Base-by-base conservation (phyloP, 2,329 filamentous ascomycete species). In the Penicillium sp. region DNA sequence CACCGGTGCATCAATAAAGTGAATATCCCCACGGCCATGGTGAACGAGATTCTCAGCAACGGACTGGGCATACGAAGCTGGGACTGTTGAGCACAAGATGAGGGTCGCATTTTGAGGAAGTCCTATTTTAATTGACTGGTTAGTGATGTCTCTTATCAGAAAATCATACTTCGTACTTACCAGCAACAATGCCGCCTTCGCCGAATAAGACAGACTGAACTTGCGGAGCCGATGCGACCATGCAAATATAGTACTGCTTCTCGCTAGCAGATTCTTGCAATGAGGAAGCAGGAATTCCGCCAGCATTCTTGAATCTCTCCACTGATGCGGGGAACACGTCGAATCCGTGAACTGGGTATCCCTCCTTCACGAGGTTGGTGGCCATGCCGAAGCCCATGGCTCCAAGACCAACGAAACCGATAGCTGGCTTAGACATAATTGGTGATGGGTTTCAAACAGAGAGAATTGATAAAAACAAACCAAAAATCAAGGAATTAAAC, bases 361-460 rank as follows among this genome's bases (percentile, higher is more conserved):
- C 87, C 62, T 83, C 77, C 63, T 86, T 85, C 66, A 91, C 79
- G 46, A 92, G 83, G 69, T 91, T 83, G 58, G 85, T 89, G 62
- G 89, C 89, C 89, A 92, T 92, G 70, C 89, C 89, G 72, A 91
- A 89, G 69, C 89, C 89, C 89, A 92, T 92, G 74, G 89, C 89
- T 55, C 89, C 89, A 3, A 92, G 86, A 78, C 89, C 89, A 62
- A 89, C 87, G 75, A 91, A 91, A 62, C 85, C 83, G 53, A 90
- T 77, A 53, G 74, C 68, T 26, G 80, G 79, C 68, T 80, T 83
- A 33, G 75, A 75, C 64, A 77, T 76, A 23, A 51, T 39, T 47
- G 44, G 13, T 42, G 21, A 19, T 39, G n/a, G n/a, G 14, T 21
- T 42, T 23, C 10, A 13, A 21, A 23, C 1, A 14, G 4, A 42